These are phyloP conservation scores for Ustilago vetiveriae DNA, from an alignment of 1,284 basidiomycete species.

Conservation along the genomic window DNA sequence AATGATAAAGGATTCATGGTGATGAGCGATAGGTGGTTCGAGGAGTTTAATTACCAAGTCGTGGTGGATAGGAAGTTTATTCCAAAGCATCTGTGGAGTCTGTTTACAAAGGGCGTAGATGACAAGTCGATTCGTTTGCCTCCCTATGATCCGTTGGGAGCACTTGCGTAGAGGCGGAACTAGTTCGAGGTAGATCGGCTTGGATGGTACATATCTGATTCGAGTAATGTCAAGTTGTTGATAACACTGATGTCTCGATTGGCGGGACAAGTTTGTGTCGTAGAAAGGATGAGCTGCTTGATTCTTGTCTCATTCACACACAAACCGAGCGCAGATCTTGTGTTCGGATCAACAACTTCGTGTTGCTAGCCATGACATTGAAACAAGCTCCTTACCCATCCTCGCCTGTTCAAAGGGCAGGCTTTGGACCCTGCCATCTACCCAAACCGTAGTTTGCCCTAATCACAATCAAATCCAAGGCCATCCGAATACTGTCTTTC, in stretches of 20 bases:
- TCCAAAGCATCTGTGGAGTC: slow-evolving; percentile 43
- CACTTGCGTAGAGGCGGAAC: slow-evolving; percentile 25
- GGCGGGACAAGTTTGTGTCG: no score
- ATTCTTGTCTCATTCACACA: no score
- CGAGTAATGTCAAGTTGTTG: no score
- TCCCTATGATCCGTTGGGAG: slow-evolving; percentile 49
- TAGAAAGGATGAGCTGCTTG: no score
- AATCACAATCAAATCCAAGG: slow-evolving; percentile 83
- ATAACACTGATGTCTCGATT: no score
- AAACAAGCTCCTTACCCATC: no score
- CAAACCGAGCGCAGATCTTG: no score
- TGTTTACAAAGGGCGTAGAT: slow-evolving; percentile 48
- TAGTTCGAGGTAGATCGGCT: no score
- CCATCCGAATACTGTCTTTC: slow-evolving; percentile 85
- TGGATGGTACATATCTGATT: no score
- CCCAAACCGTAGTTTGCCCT: slow-evolving; percentile 83
- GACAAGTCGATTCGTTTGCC: slow-evolving; percentile 68
- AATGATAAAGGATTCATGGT: slow-evolving; percentile 86
- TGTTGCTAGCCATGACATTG: no score
- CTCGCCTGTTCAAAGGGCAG: slow-evolving; percentile 17
- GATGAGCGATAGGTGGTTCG: slow-evolving; percentile 81
- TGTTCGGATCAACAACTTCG: no score
- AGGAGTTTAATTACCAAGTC: slow-evolving; percentile 72
- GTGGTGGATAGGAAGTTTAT: slow-evolving; percentile 53
- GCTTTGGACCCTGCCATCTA: slow-evolving; percentile 67